Conservation (phyloP, 345 rosid species). For the Syzygium grande region DNA sequence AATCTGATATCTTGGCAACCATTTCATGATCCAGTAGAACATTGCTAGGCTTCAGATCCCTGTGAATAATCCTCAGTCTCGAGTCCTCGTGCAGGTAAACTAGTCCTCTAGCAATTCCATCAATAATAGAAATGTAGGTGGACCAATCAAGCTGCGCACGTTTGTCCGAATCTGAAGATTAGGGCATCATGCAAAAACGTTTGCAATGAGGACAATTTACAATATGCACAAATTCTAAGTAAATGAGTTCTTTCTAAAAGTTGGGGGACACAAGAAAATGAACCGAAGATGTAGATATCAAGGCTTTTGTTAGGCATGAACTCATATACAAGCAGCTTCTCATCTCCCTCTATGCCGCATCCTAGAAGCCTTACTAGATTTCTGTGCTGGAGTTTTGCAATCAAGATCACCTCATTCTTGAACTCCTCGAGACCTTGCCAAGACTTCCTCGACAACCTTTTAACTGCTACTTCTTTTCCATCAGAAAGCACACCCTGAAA, state of each 20-base stretch:
- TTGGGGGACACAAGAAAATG: not conserved
- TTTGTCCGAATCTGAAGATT: slow-evolving; percentile 14
- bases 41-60: slow-evolving; percentile 39
- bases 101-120: slow-evolving; percentile 33
- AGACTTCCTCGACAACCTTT: slow-evolving; percentile 25
- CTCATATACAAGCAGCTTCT: slow-evolving; percentile 30
- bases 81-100: slow-evolving; percentile 49
- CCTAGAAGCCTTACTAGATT: slow-evolving; percentile 34
- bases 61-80: slow-evolving; percentile 29
- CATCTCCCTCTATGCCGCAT: slow-evolving; percentile 20
- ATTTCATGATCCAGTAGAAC: slow-evolving; percentile 27
- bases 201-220: not conserved
- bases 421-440: slow-evolving; percentile 34
- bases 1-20: slow-evolving; percentile 44
- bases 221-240: not conserved
- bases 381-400: slow-evolving; percentile 30
- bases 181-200: not conserved
- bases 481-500: slow-evolving; percentile 16
- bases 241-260: not conserved
- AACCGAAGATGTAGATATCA: slow-evolving; percentile 30
- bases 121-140: slow-evolving; percentile 15
- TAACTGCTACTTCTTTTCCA: slow-evolving; percentile 25
- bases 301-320: slow-evolving; percentile 35
- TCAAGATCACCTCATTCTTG: slow-evolving; percentile 26
- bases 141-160: slow-evolving; percentile 26